phyloP scores from a whole-genome alignment of 1,284 basidiomycete species.

The Marasmius fiardii region DNA sequence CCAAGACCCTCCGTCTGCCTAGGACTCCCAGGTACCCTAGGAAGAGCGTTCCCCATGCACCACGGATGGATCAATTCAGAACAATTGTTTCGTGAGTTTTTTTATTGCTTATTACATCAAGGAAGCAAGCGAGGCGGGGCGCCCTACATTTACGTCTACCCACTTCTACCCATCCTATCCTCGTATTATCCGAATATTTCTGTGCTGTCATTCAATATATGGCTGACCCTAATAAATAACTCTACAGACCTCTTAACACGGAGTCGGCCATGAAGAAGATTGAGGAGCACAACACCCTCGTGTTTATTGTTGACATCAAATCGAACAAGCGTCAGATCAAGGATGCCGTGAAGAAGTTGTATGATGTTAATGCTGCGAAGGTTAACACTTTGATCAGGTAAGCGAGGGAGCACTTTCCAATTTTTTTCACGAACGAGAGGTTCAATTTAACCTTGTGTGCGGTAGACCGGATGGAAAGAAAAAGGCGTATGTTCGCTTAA shows the following conservation, averaged over 20 bases:
- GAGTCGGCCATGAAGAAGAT: conserved; percentile 97
- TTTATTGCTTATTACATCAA: neutral
- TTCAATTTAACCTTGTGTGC: neutral
- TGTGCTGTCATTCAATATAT: neutral
- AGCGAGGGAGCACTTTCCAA: conserved; percentile 26
- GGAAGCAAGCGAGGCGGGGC: no score
- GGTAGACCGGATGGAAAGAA: conserved; percentile 97
- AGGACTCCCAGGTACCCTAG: conserved; percentile 92
- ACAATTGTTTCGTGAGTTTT: conserved; percentile 81
- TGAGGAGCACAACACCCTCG: conserved; percentile 99
- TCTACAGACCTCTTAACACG: conserved; percentile 68
- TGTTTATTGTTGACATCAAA: conserved; percentile 95
- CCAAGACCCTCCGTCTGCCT: conserved; percentile 87
- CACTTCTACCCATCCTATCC: conserved; percentile 4
- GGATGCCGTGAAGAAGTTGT: conserved; percentile 98
- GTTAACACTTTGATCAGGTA: conserved; percentile 98
- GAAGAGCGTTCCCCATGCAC: conserved; percentile 92
- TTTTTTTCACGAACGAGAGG: neutral
- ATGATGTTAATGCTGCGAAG: conserved; percentile 95
- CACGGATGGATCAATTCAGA: conserved; percentile 96
- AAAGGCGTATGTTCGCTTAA: conserved; percentile 97
- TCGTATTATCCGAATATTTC: neutral
- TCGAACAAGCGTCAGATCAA: conserved; percentile 99
- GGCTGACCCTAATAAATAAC: neutral
- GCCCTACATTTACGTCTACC: neutral